Conservation (phyloP, 2,329 filamentous ascomycete genomes). For the Zalaria sp. region DNA sequence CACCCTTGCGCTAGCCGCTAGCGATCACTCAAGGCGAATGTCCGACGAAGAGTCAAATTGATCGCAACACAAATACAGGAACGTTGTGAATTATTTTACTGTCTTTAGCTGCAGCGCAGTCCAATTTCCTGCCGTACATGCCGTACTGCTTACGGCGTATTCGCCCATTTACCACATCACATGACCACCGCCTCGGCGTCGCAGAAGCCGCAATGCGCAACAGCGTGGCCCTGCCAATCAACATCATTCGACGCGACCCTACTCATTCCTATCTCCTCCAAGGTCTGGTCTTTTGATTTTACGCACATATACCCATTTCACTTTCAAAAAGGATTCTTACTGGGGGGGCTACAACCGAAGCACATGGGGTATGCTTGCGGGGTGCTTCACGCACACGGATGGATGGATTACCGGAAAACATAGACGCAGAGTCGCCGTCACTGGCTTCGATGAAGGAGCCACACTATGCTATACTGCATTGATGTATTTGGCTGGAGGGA, state of each 20-base stretch:
- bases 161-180: too few species aligned
- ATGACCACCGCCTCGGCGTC: too few species aligned
- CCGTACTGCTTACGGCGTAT: too few species aligned
- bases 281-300: constrained; percentile 1
- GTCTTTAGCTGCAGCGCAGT: too few species aligned
- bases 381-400: not conserved
- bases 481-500: too few species aligned
- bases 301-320: constrained; percentile 6
- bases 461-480: not conserved
- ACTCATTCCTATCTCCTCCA: not conserved
- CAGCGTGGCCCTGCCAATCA: too few species aligned
- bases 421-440: not conserved
- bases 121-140: too few species aligned
- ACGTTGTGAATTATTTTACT: too few species aligned
- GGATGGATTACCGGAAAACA: not conserved
- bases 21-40: constrained; percentile 17
- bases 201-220: too few species aligned
- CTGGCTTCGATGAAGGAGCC: not conserved
- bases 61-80: not conserved
- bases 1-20: constrained; percentile 21
- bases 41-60: constrained; percentile 15
- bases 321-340: not conserved
- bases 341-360: not conserved
- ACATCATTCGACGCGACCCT: too few species aligned
- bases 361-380: too few species aligned